These are phyloP conservation scores for Macrolepiota fuliginosa DNA, from an alignment of 768 basidiomycete species.

Conservation along the genomic window DNA sequence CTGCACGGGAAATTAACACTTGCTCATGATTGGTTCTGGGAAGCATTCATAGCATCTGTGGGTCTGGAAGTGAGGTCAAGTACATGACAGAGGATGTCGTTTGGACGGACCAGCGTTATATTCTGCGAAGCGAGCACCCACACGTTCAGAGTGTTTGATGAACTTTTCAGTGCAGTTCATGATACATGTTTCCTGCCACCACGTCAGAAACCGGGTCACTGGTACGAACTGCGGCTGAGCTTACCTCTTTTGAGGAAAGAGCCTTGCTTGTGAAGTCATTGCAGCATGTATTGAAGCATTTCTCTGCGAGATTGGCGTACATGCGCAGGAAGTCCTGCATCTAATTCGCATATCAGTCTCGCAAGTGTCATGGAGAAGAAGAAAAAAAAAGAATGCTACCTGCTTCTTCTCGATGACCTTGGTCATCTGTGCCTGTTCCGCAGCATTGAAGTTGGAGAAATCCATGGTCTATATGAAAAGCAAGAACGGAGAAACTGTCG, in stretches of 20 bases:
- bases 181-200: conserved; percentile 77
- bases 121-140: conserved; percentile 90
- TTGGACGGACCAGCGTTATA: conserved; percentile 76
- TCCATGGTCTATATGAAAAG: conserved; percentile 57
- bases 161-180: conserved; percentile 97
- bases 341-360: conserved; percentile 37
- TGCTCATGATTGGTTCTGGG: conserved; percentile 31
- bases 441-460: conserved; percentile 83
- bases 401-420: conserved; percentile 96
- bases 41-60: conserved; percentile 40
- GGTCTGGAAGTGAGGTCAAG: neutral
- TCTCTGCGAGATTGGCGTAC: conserved; percentile 92
- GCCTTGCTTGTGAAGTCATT: conserved; percentile 98
- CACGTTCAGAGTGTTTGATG: conserved; percentile 92
- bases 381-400: conserved; percentile 39
- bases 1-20: neutral
- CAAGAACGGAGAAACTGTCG: conserved; percentile 10
- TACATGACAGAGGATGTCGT: neutral
- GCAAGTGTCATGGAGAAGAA: neutral
- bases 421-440: conserved; percentile 96
- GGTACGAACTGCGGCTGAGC: neutral
- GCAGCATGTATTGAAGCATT: conserved; percentile 92
- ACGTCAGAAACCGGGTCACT: neutral
- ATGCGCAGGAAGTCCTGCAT: conserved; percentile 98
- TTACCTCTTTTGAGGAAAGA: conserved; percentile 88